phyloP scores from a whole-genome alignment of 1,284 basidiomycete genomes.

The Ustilago cynodontis region DNA sequence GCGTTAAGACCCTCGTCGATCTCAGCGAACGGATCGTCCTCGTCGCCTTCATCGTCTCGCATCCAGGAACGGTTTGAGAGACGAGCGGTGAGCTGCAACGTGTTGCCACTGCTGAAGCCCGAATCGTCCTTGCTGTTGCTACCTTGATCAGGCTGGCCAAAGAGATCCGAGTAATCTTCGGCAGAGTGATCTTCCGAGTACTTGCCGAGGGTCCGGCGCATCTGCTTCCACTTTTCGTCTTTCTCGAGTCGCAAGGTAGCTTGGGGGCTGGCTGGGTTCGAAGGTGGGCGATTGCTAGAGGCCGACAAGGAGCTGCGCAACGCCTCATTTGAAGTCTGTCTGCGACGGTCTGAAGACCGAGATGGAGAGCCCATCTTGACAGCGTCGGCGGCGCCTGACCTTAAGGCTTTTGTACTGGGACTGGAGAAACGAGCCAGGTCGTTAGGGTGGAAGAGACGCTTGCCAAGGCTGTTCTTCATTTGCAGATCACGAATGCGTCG shows the following conservation, averaged over 20 bases:
- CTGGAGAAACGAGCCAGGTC: slow-evolving; percentile 47
- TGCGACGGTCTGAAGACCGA: slow-evolving; percentile 25
- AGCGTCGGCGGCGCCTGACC: neutral
- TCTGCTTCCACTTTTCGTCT: slow-evolving; percentile 56
- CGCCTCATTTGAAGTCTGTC: slow-evolving; percentile 37
- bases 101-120: slow-evolving; percentile 34
- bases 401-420: neutral
- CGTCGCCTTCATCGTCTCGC: slow-evolving; percentile 55
- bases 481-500: slow-evolving; percentile 54
- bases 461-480: slow-evolving; percentile 54
- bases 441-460: slow-evolving; percentile 59
- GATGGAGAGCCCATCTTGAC: slow-evolving; percentile 17
- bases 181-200: slow-evolving; percentile 54
- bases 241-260: slow-evolving; percentile 38
- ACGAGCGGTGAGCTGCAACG: slow-evolving; percentile 55
- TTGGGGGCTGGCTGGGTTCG: slow-evolving; percentile 39
- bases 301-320: slow-evolving; percentile 34
- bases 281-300: slow-evolving; percentile 23
- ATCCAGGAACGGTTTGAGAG: slow-evolving; percentile 62
- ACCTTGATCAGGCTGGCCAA: slow-evolving; percentile 38
- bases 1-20: slow-evolving; percentile 59
- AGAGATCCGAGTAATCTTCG: slow-evolving; percentile 63
- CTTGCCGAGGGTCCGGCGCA: slow-evolving; percentile 53
- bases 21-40: slow-evolving; percentile 63
- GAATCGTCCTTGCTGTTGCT: slow-evolving; percentile 34